These are phyloP conservation scores for Astrephomene gubernaculifera DNA, from an alignment of 139 green algal species.

Conservation along the genomic window DNA sequence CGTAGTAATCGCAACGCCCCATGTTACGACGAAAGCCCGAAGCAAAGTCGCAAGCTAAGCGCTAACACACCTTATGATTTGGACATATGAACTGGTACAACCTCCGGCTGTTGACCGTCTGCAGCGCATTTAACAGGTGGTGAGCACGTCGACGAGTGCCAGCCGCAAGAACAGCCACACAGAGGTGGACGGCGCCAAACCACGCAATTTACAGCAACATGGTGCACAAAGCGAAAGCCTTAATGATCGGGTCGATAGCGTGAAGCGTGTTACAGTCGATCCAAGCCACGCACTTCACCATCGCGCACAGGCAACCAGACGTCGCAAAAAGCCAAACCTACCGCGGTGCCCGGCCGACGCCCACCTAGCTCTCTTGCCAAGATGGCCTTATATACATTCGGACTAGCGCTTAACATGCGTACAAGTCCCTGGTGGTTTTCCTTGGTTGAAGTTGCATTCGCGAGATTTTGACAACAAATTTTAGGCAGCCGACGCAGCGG, in stretches of 20 bases:
- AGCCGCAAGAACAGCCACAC: conserved; percentile 7
- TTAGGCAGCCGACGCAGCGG: too few relatives aligned
- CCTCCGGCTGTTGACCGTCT: conserved; percentile 20
- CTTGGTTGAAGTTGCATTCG: too few relatives aligned
- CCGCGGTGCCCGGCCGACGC: conserved; percentile 16
- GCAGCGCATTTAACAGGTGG: background rate
- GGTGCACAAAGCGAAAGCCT: too few relatives aligned
- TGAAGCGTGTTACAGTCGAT: background rate
- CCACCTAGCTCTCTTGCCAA: conserved; percentile 25
- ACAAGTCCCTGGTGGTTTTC: too few relatives aligned
- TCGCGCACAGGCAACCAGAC: background rate
- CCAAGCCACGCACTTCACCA: background rate
- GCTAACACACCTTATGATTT: conserved; percentile 9
- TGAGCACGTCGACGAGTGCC: background rate
- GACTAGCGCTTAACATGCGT: background rate
- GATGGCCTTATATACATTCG: conserved; percentile 8
- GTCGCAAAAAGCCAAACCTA: background rate
- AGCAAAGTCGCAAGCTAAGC: background rate
- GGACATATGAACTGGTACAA: conserved; percentile 16
- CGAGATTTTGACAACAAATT: too few relatives aligned
- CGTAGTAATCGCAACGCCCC: background rate
- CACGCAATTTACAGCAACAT: background rate
- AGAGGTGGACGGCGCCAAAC: background rate
- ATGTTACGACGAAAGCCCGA: background rate
- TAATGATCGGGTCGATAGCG: too few relatives aligned